phyloP scores from a whole-genome alignment of 352 stramenopile species.

The Phytophthora kernoviae region DNA sequence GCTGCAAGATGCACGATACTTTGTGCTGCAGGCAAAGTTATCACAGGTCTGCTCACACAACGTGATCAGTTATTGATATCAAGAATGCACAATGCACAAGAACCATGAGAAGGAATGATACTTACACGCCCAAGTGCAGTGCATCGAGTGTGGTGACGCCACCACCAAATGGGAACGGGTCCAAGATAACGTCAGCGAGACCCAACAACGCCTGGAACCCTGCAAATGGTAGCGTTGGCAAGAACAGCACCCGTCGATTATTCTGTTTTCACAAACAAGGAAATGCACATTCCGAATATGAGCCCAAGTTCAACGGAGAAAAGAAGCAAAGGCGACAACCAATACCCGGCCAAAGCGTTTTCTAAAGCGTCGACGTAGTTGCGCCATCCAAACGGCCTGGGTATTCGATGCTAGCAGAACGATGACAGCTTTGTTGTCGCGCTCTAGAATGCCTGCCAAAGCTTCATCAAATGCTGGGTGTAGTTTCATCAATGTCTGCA shows the following conservation, averaged over 20 bases:
- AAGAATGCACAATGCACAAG: not conserved
- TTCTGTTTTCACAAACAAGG: constrained; percentile 12
- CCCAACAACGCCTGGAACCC: constrained; percentile 63
- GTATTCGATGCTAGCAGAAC: constrained; percentile 53
- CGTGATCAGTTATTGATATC: not conserved
- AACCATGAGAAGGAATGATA: constrained; percentile 1
- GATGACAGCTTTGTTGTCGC: constrained; percentile 42
- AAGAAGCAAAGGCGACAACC: constrained; percentile 1
- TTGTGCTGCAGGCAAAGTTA: constrained; percentile 58
- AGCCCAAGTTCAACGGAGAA: not conserved
- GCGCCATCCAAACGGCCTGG: constrained; percentile 60
- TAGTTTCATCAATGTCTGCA: constrained; percentile 73
- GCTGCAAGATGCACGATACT: constrained; percentile 62
- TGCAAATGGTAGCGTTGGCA: constrained; percentile 58
- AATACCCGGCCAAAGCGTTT: constrained; percentile 39
- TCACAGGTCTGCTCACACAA: constrained; percentile 43
- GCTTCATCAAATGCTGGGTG: constrained; percentile 57
- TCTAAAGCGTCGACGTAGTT: constrained; percentile 46
- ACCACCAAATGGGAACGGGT: constrained; percentile 86
- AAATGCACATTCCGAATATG: no score
- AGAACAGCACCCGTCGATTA: constrained; percentile 55
- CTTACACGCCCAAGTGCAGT: constrained; percentile 75
- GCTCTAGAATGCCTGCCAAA: constrained; percentile 41
- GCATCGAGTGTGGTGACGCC: constrained; percentile 86
- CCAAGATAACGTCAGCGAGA: constrained; percentile 71